A percentile compares a stretch with the other conserved stretches of the same genome.
Conservation (phyloP, 257 asterid species). For the Coffea eugenioides region DNA sequence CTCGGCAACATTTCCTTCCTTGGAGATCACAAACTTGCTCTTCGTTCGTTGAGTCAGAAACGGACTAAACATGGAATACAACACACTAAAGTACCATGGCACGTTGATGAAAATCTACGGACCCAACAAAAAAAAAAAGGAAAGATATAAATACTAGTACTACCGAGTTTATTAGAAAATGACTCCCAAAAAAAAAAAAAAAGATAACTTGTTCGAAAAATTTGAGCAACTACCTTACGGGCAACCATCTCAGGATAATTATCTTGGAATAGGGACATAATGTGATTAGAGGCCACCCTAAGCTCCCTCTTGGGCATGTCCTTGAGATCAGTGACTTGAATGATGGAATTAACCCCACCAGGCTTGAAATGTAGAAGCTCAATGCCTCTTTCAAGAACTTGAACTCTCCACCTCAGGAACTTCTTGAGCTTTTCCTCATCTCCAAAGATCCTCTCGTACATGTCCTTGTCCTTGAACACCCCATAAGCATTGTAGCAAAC, state of each 20-base stretch:
- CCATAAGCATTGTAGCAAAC: conserved; percentile 94
- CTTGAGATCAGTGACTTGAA: conserved; percentile 70
- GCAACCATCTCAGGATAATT: conserved; percentile 97
- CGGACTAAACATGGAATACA: conserved; percentile 93
- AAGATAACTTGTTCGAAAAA: no score
- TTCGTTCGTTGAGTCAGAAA: conserved; percentile 92
- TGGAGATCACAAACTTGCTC: conserved; percentile 89
- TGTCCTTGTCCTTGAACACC: conserved; percentile 60
- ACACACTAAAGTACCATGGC: conserved; percentile 91
- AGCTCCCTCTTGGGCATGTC: conserved; percentile 92
- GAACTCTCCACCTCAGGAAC: conserved; percentile 73
- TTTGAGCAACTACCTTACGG: conserved; percentile 49
- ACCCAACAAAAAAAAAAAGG: neutral
- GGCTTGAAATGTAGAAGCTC: conserved; percentile 63
- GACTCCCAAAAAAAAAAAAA: conserved; percentile 23
- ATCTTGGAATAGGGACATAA: conserved; percentile 78
- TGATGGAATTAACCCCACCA: conserved; percentile 74
- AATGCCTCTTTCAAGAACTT: conserved; percentile 69
- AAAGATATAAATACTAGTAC: neutral
- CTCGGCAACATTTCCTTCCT: conserved; percentile 87
- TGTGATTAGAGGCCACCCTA: conserved; percentile 78
- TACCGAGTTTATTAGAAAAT: neutral
- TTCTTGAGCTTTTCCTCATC: conserved; percentile 54
- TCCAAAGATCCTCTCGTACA: conserved; percentile 66
- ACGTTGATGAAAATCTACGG: conserved; percentile 79